Evolutionary conservation across 257 asterid genomes (phyloP).

Genomic region (Oldenlandia corymbosa): DNA sequence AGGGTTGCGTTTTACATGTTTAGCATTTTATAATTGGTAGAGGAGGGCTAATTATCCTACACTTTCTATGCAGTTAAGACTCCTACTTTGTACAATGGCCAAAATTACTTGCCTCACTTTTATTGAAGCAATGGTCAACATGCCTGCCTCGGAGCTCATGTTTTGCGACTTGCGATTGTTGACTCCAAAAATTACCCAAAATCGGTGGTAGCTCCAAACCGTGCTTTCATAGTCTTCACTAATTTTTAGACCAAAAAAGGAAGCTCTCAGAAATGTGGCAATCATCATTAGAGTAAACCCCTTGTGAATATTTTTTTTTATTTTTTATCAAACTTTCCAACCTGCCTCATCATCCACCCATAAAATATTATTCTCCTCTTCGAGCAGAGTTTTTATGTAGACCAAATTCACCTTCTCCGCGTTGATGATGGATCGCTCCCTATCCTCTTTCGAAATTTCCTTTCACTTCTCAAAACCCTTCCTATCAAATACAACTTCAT

Average conservation of each 20-base stretch:
- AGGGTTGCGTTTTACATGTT: not conserved
- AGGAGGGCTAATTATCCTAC: not conserved
- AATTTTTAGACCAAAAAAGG: constrained; percentile 21
- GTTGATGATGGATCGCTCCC: constrained; percentile 32
- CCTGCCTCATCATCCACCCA: constrained; percentile 35
- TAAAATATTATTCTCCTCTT: constrained; percentile 24
- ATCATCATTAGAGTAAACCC: constrained; percentile 11
- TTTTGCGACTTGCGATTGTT: too few relatives aligned
- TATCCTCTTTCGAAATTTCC: constrained; percentile 43
- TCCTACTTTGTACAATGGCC: constrained; percentile 44
- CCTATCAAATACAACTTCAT: constrained; percentile 38
- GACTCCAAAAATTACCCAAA: not conserved
- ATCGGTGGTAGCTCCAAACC: not conserved
- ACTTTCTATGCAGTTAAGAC: not conserved
- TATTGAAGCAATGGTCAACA: constrained; percentile 17
- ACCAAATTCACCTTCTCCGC: constrained; percentile 38
- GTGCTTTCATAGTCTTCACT: constrained; percentile 17
- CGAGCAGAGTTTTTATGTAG: constrained; percentile 26
- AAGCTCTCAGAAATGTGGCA: constrained; percentile 21
- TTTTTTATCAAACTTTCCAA: constrained; percentile 43
- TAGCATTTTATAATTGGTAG: too few relatives aligned
- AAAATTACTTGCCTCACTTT: constrained; percentile 40
- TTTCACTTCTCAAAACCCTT: constrained; percentile 49
- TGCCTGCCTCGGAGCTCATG: not conserved
- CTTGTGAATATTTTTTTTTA: constrained; percentile 20